phyloP scores from a whole-genome alignment of 768 basidiomycete genomes.

The Rhodotorula taiwanensis region DNA sequence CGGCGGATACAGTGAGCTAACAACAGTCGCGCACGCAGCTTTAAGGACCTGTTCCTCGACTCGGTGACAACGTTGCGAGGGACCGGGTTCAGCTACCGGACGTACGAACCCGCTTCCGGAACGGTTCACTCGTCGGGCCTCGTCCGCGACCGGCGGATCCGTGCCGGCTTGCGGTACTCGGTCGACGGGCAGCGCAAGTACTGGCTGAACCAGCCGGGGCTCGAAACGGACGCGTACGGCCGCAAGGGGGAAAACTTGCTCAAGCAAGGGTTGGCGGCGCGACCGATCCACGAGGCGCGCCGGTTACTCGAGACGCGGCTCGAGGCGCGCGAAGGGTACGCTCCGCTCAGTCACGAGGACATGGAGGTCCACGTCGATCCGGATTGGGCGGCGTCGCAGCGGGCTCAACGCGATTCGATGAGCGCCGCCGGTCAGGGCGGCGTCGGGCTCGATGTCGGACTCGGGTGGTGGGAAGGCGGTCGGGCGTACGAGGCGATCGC shows the following conservation, averaged over 20 bases:
- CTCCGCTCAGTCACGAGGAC: conserved; percentile 65
- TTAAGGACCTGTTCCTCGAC: conserved; percentile 77
- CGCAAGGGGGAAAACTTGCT: conserved; percentile 10
- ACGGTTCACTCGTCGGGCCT: conserved; percentile 74
- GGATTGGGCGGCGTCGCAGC: conserved; percentile 20
- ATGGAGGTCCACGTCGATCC: conserved; percentile 54
- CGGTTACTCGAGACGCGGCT: conserved; percentile 43
- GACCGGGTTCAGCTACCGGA: conserved; percentile 87
- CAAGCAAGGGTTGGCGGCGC: conserved; percentile 32
- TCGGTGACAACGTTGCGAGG: conserved; percentile 72
- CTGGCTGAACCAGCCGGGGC: conserved; percentile 76
- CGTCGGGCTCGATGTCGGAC: conserved; percentile 51
- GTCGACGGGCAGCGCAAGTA: conserved; percentile 89
- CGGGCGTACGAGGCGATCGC: conserved; percentile 43
- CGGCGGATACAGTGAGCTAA: too few species aligned
- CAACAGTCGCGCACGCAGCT: conserved; percentile 12
- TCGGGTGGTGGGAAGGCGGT: conserved; percentile 41
- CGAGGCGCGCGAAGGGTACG: conserved; percentile 57
- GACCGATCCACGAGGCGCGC: conserved; percentile 45
- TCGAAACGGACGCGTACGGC: conserved; percentile 45
- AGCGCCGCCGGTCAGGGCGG: conserved; percentile 35
- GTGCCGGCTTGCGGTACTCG: conserved; percentile 84
- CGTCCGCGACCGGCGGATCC: conserved; percentile 75
- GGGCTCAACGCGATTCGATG: conserved; percentile 15
- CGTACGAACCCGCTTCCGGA: conserved; percentile 93